These are phyloP conservation scores for Xylariaceae sp. DNA, from an alignment of 2,329 filamentous ascomycete genomes.

Conservation along the genomic window DNA sequence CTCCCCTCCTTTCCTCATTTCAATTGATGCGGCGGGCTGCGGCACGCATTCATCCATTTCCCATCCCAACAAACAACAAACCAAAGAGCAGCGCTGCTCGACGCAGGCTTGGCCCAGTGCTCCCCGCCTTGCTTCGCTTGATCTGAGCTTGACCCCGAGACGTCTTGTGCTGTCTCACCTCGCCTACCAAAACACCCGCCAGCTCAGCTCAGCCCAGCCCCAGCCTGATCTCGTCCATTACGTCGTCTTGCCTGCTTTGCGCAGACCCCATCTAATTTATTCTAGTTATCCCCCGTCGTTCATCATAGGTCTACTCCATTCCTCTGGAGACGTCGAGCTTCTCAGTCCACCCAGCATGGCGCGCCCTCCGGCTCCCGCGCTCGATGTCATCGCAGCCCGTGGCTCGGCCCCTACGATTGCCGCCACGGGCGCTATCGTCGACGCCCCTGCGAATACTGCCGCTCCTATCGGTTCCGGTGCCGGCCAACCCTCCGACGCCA, in stretches of 20 bases:
- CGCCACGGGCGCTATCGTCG: conserved; percentile 2
- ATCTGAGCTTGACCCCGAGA: neutral
- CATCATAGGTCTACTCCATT: neutral
- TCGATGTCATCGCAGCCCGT: conserved; percentile 31
- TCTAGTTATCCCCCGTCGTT: conserved; percentile 3
- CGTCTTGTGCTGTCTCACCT: neutral
- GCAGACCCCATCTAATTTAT: neutral
- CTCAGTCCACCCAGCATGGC: conserved; percentile 14
- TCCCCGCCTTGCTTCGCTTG: conserved; percentile 2
- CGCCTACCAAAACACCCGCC: conserved; percentile 5
- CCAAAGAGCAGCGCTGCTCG: neutral
- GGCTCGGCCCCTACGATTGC: conserved; percentile 5
- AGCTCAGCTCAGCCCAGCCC: neutral
- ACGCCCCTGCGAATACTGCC: neutral
- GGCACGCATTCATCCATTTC: neutral
- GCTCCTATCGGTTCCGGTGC: neutral
- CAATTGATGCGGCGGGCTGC: neutral
- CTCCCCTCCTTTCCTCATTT: neutral
- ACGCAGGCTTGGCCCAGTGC: neutral
- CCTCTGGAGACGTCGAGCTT: neutral
- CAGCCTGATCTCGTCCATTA: neutral
- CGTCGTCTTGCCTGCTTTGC: conserved; percentile 3
- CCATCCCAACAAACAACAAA: neutral
- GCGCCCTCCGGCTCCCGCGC: conserved; percentile 29
- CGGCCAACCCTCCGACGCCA: neutral